phyloP scores from a whole-genome alignment of 306 rosid genomes.

The Castanospermum australe region DNA sequence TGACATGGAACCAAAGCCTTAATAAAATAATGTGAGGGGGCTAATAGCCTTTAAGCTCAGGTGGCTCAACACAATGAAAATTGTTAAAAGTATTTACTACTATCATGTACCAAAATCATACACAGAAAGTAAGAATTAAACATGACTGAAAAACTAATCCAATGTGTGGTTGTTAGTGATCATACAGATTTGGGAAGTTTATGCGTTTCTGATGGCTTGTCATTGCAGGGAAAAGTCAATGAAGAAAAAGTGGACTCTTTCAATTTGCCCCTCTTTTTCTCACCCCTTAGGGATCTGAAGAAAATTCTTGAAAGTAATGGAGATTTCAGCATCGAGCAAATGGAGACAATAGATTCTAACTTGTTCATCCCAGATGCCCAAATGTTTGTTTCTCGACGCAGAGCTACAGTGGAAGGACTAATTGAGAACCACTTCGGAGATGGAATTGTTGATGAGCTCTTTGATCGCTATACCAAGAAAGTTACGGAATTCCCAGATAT shows the following conservation, averaged over 20 bases:
- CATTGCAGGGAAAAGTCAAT: slow-evolving; percentile 26
- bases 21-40: no score
- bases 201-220: neutral
- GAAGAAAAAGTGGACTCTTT: slow-evolving; percentile 39
- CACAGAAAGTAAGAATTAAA: neutral
- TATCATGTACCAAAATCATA: neutral
- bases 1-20: no score
- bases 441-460: slow-evolving; percentile 27
- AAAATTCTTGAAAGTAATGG: slow-evolving; percentile 23
- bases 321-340: slow-evolving; percentile 24
- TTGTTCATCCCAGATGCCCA: neutral
- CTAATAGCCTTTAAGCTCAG: no score
- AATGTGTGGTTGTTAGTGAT: neutral
- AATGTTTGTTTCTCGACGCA: neutral
- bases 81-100: neutral
- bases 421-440: slow-evolving; percentile 34
- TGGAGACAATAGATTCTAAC: neutral
- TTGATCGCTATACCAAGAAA: slow-evolving; percentile 25
- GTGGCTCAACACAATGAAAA: no score
- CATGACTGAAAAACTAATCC: neutral
- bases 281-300: slow-evolving; percentile 20
- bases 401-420: slow-evolving; percentile 26
- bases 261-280: slow-evolving; percentile 29
- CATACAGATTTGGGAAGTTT: neutral
- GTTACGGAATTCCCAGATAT: slow-evolving; percentile 16